These are phyloP conservation scores for Penicillium arizonense DNA, from an alignment of 495 filamentous ascomycete genomes.

Conservation along the genomic window DNA sequence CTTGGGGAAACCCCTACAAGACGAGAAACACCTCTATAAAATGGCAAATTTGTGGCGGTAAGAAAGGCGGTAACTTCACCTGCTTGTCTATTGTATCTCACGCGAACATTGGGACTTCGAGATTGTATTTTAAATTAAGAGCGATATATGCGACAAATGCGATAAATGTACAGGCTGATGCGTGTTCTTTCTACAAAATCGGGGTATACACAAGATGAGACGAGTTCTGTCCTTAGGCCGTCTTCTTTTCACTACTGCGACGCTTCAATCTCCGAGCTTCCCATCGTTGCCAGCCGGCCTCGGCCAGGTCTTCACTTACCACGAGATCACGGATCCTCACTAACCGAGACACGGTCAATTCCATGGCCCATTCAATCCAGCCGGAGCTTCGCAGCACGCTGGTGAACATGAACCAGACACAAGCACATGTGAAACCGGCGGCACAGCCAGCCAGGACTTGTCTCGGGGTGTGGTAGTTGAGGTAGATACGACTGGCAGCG, in stretches of 20 bases:
- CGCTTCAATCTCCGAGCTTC: conserved; percentile 49
- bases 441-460: conserved; percentile 80
- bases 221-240: conserved; percentile 30
- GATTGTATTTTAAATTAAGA: too few relatives aligned
- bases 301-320: conserved; percentile 83
- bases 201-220: too few relatives aligned
- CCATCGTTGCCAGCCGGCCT: conserved; percentile 94
- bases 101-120: too few relatives aligned
- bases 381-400: conserved; percentile 57
- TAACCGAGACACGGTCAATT: conserved; percentile 61
- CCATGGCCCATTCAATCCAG: conserved; percentile 70
- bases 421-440: conserved; percentile 69
- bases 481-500: conserved; percentile 77
- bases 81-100: too few relatives aligned
- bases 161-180: too few relatives aligned
- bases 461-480: conserved; percentile 87
- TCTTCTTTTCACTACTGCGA: conserved; percentile 21
- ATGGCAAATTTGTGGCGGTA: too few relatives aligned
- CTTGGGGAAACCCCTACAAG: too few relatives aligned
- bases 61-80: too few relatives aligned
- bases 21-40: too few relatives aligned
- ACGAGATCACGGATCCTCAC: conserved; percentile 79
- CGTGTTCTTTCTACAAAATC: too few relatives aligned
- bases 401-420: conserved; percentile 77
- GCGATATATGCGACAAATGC: too few relatives aligned